These are phyloP conservation scores for Fennellomyces sp. DNA, from an alignment of 371 early-diverging fungal genomes.

Conservation along the genomic window DNA sequence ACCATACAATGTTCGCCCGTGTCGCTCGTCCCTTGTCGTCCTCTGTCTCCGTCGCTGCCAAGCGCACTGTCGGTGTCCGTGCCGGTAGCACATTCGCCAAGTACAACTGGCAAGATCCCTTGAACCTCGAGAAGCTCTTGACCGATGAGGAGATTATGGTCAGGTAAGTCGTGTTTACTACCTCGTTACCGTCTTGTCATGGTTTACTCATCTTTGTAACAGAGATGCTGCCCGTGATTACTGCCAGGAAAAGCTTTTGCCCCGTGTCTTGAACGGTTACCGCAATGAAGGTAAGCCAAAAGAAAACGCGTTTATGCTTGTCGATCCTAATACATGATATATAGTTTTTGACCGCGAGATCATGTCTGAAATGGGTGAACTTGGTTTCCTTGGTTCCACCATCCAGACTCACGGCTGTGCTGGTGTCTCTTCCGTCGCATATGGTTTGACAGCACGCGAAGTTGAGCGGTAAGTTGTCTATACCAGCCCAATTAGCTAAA, in stretches of 20 bases:
- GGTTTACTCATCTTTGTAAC: not conserved
- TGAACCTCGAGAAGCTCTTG: conserved; percentile 82
- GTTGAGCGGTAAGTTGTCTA: conserved; percentile 89
- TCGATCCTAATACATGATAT: not conserved
- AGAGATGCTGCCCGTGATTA: conserved; percentile 88
- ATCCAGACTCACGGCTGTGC: conserved; percentile 96
- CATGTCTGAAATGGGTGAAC: conserved; percentile 92
- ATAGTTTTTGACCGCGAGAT: conserved; percentile 88
- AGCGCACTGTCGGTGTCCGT: conserved; percentile 44
- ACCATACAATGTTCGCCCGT: conserved; percentile 17
- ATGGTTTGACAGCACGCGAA: conserved; percentile 95
- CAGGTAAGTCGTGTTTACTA: conserved; percentile 38
- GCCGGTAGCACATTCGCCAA: conserved; percentile 63
- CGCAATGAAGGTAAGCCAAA: conserved; percentile 77
- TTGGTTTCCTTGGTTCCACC: conserved; percentile 94
- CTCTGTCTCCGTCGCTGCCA: not conserved
- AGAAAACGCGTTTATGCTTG: not conserved
- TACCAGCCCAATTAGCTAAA: not conserved
- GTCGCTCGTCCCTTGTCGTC: conserved; percentile 16
- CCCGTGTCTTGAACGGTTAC: conserved; percentile 84
- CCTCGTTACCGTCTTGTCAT: not conserved
- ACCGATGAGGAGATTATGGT: conserved; percentile 91
- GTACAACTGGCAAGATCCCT: conserved; percentile 94
- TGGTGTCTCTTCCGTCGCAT: conserved; percentile 96
- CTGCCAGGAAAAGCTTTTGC: conserved; percentile 88